Evolutionary conservation across 495 filamentous ascomycete genomes (phyloP), one percentile per base, ranked within the genome.

Genomic region (Lasiosphaeriaceae sp.): DNA sequence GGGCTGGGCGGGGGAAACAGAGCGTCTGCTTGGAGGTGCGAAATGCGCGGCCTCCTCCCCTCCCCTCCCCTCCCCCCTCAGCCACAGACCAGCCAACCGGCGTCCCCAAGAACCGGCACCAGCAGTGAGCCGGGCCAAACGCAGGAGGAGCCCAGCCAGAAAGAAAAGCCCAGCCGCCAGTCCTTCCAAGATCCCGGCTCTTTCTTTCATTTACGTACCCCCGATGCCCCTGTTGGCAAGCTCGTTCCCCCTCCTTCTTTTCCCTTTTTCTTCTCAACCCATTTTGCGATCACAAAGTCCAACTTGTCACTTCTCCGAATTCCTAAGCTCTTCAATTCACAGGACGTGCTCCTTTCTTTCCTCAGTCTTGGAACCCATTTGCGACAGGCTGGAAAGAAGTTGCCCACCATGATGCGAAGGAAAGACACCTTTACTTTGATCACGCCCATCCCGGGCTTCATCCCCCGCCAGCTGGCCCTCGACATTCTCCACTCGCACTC

Each of bases 401-500:
- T 31, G 41, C 34, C 52, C 62, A 55, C 59, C 47, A 74, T 78
- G 70, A 71, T 80, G 59, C 74, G 76, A 59, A 80, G 74, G 62
- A 80, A 77, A 62, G 76, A 78, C 55, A 63, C 67, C 8, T 72
- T 77, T 58, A 78, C 76, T 7, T 62, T 78, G 14, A 73, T 78
- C 60, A 78, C 74, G 41, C 76, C 76, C 22, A 76, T 78, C 47
- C 76, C 76, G 55, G 63, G 69, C 49, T 78, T 75, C 47, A 78
- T 78, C 50, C 74, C 76, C 17, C 76, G 76, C 56, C 76, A 75
- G 62, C 64, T 74, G 41, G 67, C 76, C 47, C 63, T 78, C 58
- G 76, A 76, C 44, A 71, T 78, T 44, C 70, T 78, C 11, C 64
- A 77, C 57, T 70, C 82, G 54, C 88, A 90, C 65, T 72, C 77